phyloP scores from a whole-genome alignment of 352 stramenopile species.

The Phytophthora syringae region DNA sequence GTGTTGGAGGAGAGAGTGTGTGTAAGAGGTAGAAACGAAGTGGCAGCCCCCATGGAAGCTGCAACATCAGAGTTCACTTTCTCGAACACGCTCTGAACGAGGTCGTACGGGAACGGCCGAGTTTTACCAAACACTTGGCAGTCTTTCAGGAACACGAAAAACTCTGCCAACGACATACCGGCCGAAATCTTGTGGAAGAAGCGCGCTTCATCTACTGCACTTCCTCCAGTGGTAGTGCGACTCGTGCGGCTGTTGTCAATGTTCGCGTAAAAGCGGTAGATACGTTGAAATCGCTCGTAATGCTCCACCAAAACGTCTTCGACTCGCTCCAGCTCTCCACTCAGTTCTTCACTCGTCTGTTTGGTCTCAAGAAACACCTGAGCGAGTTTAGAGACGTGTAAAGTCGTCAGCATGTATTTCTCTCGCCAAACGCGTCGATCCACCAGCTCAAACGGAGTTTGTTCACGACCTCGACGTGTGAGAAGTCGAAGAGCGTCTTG shows the following conservation, averaged over 20 bases:
- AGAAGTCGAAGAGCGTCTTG: conserved; percentile 63
- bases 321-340: conserved; percentile 41
- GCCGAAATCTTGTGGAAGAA: conserved; percentile 76
- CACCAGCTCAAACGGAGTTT: conserved; percentile 51
- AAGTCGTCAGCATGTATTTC: conserved; percentile 67
- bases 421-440: conserved; percentile 60
- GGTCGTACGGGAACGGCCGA: conserved; percentile 63
- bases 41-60: conserved; percentile 27
- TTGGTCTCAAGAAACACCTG: conserved; percentile 28
- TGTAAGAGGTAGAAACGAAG: conserved; percentile 21
- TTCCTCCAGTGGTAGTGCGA: conserved; percentile 1
- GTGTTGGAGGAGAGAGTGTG: conserved; percentile 32
- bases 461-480: conserved; percentile 41
- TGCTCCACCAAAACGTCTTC: conserved; percentile 53
- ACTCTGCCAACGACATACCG: conserved; percentile 73
- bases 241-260: conserved; percentile 37
- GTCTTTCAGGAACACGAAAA: conserved; percentile 72
- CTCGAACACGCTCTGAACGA: conserved; percentile 60
- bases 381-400: conserved; percentile 48
- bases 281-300: conserved; percentile 45
- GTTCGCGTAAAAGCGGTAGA: conserved; percentile 69
- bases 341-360: conserved; percentile 23
- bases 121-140: conserved; percentile 62
- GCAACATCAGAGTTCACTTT: conserved; percentile 56
- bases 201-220: conserved; percentile 45